Conservation (phyloP, 2,329 filamentous ascomycete species). For the Coleophoma eucalyptorum region DNA sequence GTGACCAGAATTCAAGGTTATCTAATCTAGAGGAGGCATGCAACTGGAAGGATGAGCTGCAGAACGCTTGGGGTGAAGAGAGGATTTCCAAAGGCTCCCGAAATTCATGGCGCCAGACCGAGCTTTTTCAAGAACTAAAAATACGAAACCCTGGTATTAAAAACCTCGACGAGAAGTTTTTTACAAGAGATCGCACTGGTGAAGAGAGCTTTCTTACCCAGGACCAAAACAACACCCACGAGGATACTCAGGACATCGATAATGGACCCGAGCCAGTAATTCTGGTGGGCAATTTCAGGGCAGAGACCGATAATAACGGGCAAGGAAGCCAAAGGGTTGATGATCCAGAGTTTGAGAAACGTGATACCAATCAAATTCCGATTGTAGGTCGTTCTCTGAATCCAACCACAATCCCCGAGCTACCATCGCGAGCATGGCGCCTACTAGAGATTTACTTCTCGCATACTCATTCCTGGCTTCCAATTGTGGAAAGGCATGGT, state of each 20-base stretch:
- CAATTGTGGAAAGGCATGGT: constrained; percentile 62
- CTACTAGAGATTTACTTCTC: constrained; percentile 63
- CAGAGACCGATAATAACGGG: no score
- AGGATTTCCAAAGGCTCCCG: constrained; percentile 8
- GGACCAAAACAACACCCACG: no score
- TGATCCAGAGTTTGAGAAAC: background rate
- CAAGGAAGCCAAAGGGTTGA: no score
- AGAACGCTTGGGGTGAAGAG: background rate
- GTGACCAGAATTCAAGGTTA: constrained; percentile 43
- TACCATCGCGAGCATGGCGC: background rate
- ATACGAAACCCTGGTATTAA: no score
- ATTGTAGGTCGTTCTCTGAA: background rate
- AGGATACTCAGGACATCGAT: background rate
- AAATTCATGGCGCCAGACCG: background rate
- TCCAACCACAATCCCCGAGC: background rate
- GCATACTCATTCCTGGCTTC: constrained; percentile 71
- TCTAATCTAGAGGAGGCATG: constrained; percentile 1
- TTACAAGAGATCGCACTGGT: no score
- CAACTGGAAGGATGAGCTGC: constrained; percentile 38
- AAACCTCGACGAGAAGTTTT: no score
- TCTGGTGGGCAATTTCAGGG: background rate
- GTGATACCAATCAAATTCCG: background rate
- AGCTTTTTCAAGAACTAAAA: no score
- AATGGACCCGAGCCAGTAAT: background rate
- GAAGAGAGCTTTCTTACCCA: no score